Evolutionary conservation across 2,329 filamentous ascomycete species (phyloP).

Genomic region (Dothistroma septosporum): DNA sequence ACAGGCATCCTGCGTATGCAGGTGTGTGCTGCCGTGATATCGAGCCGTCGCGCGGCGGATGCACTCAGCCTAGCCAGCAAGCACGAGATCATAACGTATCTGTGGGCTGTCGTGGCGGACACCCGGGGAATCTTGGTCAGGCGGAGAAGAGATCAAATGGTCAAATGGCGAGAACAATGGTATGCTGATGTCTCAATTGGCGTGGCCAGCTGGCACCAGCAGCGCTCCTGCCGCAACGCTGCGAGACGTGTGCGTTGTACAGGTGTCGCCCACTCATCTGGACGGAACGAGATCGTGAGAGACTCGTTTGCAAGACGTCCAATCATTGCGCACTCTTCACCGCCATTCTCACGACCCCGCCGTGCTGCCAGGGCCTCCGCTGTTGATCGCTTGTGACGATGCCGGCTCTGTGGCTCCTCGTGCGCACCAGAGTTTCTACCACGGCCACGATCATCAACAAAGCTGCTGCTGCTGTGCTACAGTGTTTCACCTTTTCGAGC

Average conservation of each 20-base stretch:
- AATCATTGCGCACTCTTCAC: conserved; percentile 13
- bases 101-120: conserved; percentile 15
- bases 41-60: conserved; percentile 18
- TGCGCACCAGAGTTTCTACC: conserved; percentile 4
- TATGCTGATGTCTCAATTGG: conserved; percentile 17
- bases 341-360: neutral
- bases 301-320: conserved; percentile 18
- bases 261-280: conserved; percentile 12
- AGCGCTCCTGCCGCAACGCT: conserved; percentile 8
- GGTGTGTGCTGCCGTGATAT: conserved; percentile 21
- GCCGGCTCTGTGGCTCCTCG: conserved; percentile 5
- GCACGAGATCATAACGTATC: conserved; percentile 11
- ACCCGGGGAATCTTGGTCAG: conserved; percentile 15
- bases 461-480: conserved; percentile 10
- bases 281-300: neutral
- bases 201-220: conserved; percentile 18
- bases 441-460: conserved; percentile 3
- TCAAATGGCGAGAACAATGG: conserved; percentile 22
- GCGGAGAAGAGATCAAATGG: conserved; percentile 1
- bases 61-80: conserved; percentile 17
- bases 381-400: conserved; percentile 1
- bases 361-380: conserved; percentile 4
- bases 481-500: conserved; percentile 17
- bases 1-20: conserved; percentile 16
- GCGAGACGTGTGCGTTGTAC: conserved; percentile 22